Base-by-base conservation (phyloP, 106 monocot species). In the Amphibolis antarctica region DNA sequence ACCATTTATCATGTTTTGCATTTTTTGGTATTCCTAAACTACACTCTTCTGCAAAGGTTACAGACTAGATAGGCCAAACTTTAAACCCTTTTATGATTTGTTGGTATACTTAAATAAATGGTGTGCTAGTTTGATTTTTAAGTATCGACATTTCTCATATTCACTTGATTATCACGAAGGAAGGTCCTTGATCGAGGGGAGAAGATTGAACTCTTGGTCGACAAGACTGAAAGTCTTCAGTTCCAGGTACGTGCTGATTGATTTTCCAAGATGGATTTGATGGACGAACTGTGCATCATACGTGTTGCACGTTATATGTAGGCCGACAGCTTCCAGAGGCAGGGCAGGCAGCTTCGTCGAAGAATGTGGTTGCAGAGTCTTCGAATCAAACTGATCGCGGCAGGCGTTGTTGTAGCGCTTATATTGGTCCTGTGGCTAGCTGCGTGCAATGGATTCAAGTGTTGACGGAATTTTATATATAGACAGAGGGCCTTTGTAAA, bases 141-240 rank as follows among this genome's bases (percentile, higher is more conserved):
- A n/a, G n/a, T n/a, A n/a, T n/a, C n/a, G n/a, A 22, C 25, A 22
- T 22, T 22, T 10, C 10, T 15, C 14, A 31, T 44, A 1, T 62
- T 21, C 10, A 21, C 28, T 50, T 69, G 57, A 14, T 61, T 64
- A 46, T 36, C 66, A 18, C 20, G n/a, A n/a, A 36, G 4, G 4
- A 59, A 93, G 93, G 90, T 96, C 68, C 90, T 96, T 68, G 90
- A 96, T 79, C 83, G 96, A 0, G 96, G 96, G 13, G 96, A 96
- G 66, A 89, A 85, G 74, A 96, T 96, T 69, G 96, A 90, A 65
- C 89, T 96, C 56, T 53, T 96, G 69, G 96, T 96, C 12, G 90
- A 86, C 13, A 96, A 82, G 71, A 96, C 96, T 22, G 96, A 96
- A 66, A 96, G 59, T 54, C 80, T 96, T 44, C 96, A 96, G 67